phyloP scores from a whole-genome alignment of 1,139 yeast genomes.

The Saccharomyces uvarum region DNA sequence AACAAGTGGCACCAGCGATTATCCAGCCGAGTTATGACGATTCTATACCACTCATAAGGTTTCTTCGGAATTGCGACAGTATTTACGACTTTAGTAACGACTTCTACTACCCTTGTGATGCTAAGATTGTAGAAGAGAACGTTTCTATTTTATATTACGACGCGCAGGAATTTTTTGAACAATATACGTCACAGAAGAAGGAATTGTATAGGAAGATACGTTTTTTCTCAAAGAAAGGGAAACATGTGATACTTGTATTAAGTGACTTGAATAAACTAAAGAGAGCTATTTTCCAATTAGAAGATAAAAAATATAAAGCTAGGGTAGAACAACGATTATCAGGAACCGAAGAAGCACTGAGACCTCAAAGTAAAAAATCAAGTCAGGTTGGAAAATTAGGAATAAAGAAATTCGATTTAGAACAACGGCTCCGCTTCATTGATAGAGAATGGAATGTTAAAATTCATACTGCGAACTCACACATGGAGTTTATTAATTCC shows the following conservation, averaged over 20 bases:
- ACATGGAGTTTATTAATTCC: slow-evolving; percentile 47
- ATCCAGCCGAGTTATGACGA: slow-evolving; percentile 21
- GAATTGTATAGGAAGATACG: slow-evolving; percentile 20
- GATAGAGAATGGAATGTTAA: slow-evolving; percentile 25
- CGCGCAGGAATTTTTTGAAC: slow-evolving; percentile 39
- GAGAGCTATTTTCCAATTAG: slow-evolving; percentile 38
- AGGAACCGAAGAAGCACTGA: slow-evolving; percentile 15
- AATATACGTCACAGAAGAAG: slow-evolving; percentile 30
- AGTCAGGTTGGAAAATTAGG: slow-evolving; percentile 9
- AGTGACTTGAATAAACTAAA: slow-evolving; percentile 44
- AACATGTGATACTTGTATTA: slow-evolving; percentile 38
- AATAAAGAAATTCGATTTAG: slow-evolving; percentile 18
- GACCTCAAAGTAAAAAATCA: slow-evolving; percentile 9
- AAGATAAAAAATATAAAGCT: slow-evolving; percentile 41
- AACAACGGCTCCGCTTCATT: slow-evolving; percentile 20
- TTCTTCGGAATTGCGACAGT: slow-evolving; percentile 32
- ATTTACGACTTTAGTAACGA: slow-evolving; percentile 41
- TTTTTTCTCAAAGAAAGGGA: slow-evolving; percentile 23
- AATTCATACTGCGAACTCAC: slow-evolving; percentile 23
- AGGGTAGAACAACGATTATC: slow-evolving; percentile 26
- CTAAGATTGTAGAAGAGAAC: slow-evolving; percentile 38
- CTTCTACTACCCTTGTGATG: slow-evolving; percentile 46
- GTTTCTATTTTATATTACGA: slow-evolving; percentile 40
- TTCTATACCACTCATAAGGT: slow-evolving; percentile 30
- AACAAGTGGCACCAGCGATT: slow-evolving; percentile 28